Evolutionary conservation across 169 alveolate genomes (phyloP).

Genomic region (Eimeria brunetti): DNA sequence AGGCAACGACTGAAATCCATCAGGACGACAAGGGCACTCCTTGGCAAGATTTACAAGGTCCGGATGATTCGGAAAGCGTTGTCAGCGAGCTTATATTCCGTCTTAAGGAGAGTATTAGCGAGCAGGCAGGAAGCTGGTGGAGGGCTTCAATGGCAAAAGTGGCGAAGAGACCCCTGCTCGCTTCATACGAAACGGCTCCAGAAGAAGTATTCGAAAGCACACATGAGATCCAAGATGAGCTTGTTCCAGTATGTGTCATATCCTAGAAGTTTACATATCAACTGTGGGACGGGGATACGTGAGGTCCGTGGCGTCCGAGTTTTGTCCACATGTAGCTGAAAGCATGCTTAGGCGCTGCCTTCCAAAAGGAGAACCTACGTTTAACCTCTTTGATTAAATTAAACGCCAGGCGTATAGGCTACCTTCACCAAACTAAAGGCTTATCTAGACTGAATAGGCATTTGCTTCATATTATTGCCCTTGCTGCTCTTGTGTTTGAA

Average conservation of each 20-base stretch:
- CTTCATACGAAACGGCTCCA: constrained; percentile 61
- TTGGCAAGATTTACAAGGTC: constrained; percentile 13
- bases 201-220: constrained; percentile 31
- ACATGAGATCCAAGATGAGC: constrained; percentile 52
- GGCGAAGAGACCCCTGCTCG: constrained; percentile 57
- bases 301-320: not conserved
- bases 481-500: not conserved
- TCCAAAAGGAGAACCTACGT: not conserved
- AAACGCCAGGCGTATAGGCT: not conserved
- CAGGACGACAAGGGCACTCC: not conserved
- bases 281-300: not conserved
- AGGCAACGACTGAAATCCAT: not conserved
- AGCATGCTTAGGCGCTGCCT: not conserved
- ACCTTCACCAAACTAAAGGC: not conserved
- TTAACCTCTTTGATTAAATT: not conserved
- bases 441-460: not conserved
- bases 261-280: not conserved
- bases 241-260: constrained; percentile 24
- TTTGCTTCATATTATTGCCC: not conserved
- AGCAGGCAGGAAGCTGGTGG: constrained; percentile 70
- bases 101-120: constrained; percentile 51
- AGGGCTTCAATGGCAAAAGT: constrained; percentile 63
- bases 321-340: not conserved
- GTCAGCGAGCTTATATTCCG: constrained; percentile 56
- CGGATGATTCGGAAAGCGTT: constrained; percentile 47